Evolutionary conservation across 169 alveolate genomes (phyloP), one percentile per base, ranked within the genome.

Genomic region (Cryptosporidium viatorum): DNA sequence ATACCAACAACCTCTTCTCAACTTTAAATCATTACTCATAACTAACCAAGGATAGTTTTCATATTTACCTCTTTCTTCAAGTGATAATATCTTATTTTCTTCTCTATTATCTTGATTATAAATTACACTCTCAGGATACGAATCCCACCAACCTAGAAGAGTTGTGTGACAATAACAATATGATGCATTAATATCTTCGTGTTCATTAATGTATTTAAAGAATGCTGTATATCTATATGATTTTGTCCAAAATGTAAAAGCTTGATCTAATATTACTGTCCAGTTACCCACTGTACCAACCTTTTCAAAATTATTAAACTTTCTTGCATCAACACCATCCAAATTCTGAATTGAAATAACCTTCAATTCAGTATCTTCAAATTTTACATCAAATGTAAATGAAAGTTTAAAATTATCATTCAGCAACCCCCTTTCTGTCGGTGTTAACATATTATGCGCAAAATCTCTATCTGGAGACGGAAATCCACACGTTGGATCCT

Each of bases 1-100:
- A 80, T 80, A 80, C 89, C 89, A 80, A 65, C 89, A 80, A 14
- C 89, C 89, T 65, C 89, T 80, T 26, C 52, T 59, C n/a, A 80
- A 7, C n/a, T 43, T 26, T 21, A 59, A 26, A 65, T 80, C 89
- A 3, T 80, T 37, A 16, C 43, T 80, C 75, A 65, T 80, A 3
- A 80, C 8, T 29, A 80, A 16, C 89, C 89, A 80, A 3, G 89
- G 89, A 43, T 23, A 23, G 33, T 80, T 62, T 3, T 37, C 67
- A 8, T 45, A 14, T n/a, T 62, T 80, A 41, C 39, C 35, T 35
- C 89, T 80, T 35, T 80, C 89, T 23, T 80, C 74, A 14, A 62
- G 14, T 39, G 89, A 41, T 21, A 80, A 80, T 62, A 80, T 31
- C 14, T 65, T 80, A 23, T 74, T 74, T 12, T 55, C 37, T 26